These are phyloP conservation scores for Neurospora cerealis DNA, from an alignment of 495 filamentous ascomycete species.

Conservation along the genomic window DNA sequence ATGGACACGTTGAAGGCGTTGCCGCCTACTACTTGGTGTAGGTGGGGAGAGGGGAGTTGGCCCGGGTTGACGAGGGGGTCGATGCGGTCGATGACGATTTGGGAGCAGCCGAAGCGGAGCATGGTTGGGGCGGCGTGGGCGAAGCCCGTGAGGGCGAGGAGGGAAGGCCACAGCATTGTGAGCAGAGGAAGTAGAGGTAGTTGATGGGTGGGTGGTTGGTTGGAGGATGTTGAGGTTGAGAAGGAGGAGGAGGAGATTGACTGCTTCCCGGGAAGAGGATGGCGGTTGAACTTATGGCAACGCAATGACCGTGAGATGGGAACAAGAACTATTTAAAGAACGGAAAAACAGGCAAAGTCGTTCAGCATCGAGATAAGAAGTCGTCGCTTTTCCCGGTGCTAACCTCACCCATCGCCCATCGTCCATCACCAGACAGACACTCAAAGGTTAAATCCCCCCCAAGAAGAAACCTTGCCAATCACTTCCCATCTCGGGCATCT, in stretches of 20 bases:
- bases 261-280: neutral
- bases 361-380: neutral
- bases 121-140: conserved; percentile 18
- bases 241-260: neutral
- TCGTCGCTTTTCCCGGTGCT: neutral
- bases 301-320: neutral
- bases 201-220: too few species aligned
- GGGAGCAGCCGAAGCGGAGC: conserved; percentile 32
- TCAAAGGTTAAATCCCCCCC: neutral
- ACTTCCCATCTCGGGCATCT: neutral
- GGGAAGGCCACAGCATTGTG: too few species aligned
- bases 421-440: neutral
- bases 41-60: conserved; percentile 25
- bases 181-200: too few species aligned
- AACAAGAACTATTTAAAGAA: neutral
- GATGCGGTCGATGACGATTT: conserved; percentile 29
- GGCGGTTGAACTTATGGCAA: neutral
- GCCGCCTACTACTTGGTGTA: conserved; percentile 29
- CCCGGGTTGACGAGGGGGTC: conserved; percentile 30
- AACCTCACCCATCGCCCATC: neutral
- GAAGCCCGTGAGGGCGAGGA: conserved; percentile 15
- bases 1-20: conserved; percentile 29
- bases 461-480: neutral
- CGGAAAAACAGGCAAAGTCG: neutral
- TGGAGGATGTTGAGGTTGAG: conserved; percentile 2